These are phyloP conservation scores for Mucuna pruriens DNA, from an alignment of 306 rosid species.

Conservation along the genomic window DNA sequence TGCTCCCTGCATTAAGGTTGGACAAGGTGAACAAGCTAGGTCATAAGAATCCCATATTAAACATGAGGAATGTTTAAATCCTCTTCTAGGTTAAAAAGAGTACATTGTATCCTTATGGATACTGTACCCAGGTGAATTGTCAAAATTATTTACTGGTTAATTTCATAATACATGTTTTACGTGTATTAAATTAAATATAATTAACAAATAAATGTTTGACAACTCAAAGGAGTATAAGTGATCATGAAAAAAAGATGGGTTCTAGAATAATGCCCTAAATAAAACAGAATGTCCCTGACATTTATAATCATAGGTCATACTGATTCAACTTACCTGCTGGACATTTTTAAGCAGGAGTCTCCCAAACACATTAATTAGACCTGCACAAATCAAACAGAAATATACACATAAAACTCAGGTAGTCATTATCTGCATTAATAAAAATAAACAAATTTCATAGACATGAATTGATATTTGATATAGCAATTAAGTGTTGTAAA, in stretches of 20 bases:
- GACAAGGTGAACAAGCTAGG: constrained; percentile 16
- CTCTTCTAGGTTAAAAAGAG: background rate
- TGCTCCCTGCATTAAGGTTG: constrained; percentile 66
- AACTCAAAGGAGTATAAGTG: background rate
- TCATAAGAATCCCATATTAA: constrained; percentile 10
- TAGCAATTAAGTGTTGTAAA: background rate
- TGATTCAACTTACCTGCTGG: constrained; percentile 60
- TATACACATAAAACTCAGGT: constrained; percentile 5
- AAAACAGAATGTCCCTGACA: background rate
- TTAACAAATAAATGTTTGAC: constrained; percentile 9
- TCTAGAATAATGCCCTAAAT: background rate
- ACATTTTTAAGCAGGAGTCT: constrained; percentile 61
- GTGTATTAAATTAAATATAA: background rate
- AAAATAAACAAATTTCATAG: background rate
- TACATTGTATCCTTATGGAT: background rate
- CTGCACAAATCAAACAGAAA: constrained; percentile 54
- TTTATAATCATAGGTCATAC: constrained; percentile 16
- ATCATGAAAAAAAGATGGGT: background rate
- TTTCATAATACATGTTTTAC: background rate
- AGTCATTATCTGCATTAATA: background rate
- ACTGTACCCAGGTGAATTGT: background rate
- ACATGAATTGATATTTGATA: background rate
- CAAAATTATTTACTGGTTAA: background rate
- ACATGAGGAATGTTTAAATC: background rate
- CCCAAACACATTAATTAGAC: constrained; percentile 47